phyloP scores from a whole-genome alignment of 2,329 filamentous ascomycete species.

The Stachybotrys echinatus region DNA sequence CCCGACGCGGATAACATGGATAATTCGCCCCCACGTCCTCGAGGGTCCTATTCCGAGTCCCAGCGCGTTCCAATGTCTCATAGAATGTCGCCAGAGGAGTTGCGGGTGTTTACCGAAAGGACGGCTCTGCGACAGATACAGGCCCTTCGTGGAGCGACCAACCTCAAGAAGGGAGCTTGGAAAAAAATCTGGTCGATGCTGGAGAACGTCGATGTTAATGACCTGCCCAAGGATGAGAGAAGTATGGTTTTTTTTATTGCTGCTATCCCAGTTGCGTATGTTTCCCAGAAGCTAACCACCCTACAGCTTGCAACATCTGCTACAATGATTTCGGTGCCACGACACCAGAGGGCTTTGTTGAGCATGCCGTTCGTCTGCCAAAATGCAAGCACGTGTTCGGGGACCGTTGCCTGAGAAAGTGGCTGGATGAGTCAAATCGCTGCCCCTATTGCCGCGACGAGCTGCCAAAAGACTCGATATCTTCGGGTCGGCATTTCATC shows the following conservation, averaged over 20 bases:
- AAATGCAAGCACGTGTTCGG: conserved; percentile 62
- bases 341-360: conserved; percentile 53
- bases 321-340: conserved; percentile 56
- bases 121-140: conserved; percentile 30
- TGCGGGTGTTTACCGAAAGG: background rate
- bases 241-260: conserved; percentile 29
- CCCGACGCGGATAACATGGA: conserved; percentile 10
- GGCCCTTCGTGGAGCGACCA: conserved; percentile 37
- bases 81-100: background rate
- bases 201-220: conserved; percentile 37
- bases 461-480: conserved; percentile 38
- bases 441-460: conserved; percentile 62
- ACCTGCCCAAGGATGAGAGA: conserved; percentile 39
- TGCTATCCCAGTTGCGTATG: background rate
- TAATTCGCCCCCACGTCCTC: conserved; percentile 12
- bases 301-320: conserved; percentile 55
- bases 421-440: conserved; percentile 57
- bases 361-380: conserved; percentile 52
- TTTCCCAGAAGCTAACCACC: background rate
- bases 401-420: conserved; percentile 59
- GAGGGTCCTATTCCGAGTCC: background rate
- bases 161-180: conserved; percentile 42
- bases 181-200: conserved; percentile 40
- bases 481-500: conserved; percentile 20
- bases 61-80: background rate